phyloP scores from a whole-genome alignment of 2,329 filamentous ascomycete species.

The Penicillium sp. region DNA sequence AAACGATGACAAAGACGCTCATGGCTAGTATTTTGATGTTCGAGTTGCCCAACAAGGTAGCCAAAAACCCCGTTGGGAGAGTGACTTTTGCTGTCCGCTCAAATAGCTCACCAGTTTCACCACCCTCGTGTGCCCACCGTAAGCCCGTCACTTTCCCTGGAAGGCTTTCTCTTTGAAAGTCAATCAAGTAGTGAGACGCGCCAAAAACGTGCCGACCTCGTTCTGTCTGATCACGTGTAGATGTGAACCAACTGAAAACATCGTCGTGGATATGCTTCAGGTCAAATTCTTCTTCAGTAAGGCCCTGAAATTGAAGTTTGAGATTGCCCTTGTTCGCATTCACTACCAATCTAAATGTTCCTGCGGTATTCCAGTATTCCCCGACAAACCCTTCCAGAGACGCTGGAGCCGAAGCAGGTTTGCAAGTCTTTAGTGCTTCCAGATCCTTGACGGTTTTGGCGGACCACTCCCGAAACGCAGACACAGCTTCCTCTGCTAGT shows the following conservation, averaged over 20 bases:
- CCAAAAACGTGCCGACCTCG: background rate
- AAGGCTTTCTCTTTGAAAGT: background rate
- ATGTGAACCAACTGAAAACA: background rate
- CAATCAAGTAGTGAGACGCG: background rate
- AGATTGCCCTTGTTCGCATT: too few species aligned
- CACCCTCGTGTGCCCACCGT: background rate
- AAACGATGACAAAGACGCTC: too few species aligned
- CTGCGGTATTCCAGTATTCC: background rate
- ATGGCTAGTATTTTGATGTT: too few species aligned
- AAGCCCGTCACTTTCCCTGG: background rate
- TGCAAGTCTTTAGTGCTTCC: background rate
- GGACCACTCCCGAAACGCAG: background rate
- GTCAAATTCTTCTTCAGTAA: background rate
- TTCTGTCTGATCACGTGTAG: background rate
- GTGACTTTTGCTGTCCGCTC: too few species aligned
- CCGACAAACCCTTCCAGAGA: background rate
- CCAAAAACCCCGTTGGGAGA: too few species aligned
- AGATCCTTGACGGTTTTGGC: background rate
- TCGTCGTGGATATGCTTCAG: background rate
- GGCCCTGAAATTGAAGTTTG: slow-evolving; percentile 1
- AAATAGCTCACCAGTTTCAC: background rate
- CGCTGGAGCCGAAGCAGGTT: background rate
- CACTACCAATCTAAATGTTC: background rate
- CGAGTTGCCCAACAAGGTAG: too few species aligned
- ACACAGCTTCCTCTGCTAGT: background rate